Evolutionary conservation across 768 basidiomycete genomes (phyloP), one percentile per base, ranked within the genome.

Genomic region (Boletus speciosus): DNA sequence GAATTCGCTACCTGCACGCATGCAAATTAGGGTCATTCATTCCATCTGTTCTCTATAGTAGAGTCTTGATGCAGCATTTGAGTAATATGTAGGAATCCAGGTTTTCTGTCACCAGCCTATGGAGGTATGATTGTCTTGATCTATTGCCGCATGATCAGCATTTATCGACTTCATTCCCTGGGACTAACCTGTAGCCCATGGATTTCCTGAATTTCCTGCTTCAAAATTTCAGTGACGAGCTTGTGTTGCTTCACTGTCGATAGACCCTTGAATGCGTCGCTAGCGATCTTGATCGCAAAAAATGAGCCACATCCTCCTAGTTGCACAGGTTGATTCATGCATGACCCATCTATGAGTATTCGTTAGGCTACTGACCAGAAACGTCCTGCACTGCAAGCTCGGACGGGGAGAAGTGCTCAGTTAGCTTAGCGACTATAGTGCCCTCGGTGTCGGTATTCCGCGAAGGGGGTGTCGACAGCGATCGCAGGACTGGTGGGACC

Each of bases 221-320:
- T 94, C 58, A 99, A 73, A 10, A 81, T 78, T 55, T 91, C 81
- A 12, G 88, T 95, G 37, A 99, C 93, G 29, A 97, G 76, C 55
- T 84, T 83, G 71, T 99, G 97, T 70, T 99, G 97, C 76, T 97
- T 95, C 50, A 98, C 84, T 40, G 84, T 88, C 1, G 90, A 71
- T 38, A 98, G 73, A 9, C 88, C 96, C 59, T 87, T 85, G 78
- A 99, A 98, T 1, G 79, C 79, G n/a, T 82, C 70, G 54, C 91
- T 93, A 5, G 88, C 81, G 57, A 99, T 90, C 12, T 82, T 80
- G 57, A 99, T 95, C 40, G 94, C 90, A 63, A 96, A 99, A 73
- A 98, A 99, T 5, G 86, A 81, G n/a, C 97, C 97, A 67, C 97
- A 98, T 23, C 97, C 97, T 50, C 94, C 96, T 97, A 43, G 21